A percentile compares a stretch with the other conserved stretches of the same genome.
Evolutionary conservation across 352 stramenopile genomes (phyloP).

Genomic region (Phytophthora lateralis): DNA sequence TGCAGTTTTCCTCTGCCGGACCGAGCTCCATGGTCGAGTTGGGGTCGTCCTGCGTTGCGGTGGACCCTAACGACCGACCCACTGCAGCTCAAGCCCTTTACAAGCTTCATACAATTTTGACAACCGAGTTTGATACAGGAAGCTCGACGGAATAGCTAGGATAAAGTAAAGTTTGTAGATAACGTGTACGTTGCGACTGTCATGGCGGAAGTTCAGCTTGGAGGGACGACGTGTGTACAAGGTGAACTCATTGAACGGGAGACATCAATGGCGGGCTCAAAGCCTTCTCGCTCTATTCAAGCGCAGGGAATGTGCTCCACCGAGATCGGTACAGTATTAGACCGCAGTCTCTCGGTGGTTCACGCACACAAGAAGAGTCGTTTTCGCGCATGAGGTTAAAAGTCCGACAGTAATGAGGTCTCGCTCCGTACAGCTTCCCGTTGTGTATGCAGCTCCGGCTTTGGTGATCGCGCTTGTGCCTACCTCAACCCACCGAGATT

Average conservation of each 20-base stretch:
- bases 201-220: neutral
- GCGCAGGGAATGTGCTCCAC: constrained; percentile 18
- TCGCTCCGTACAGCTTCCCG: constrained; percentile 27
- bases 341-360: neutral
- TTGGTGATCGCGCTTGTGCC: constrained; percentile 21
- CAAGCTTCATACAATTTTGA: constrained; percentile 38
- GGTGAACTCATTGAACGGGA: neutral
- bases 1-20: constrained; percentile 34
- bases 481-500: constrained; percentile 33
- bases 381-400: constrained; percentile 17
- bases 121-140: constrained; percentile 21
- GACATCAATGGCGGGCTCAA: neutral
- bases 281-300: constrained; percentile 27
- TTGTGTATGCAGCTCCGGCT: constrained; percentile 17
- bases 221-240: neutral
- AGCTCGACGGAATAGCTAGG: constrained; percentile 16
- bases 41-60: constrained; percentile 33
- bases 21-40: constrained; percentile 21
- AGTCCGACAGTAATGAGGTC: constrained; percentile 8
- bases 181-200: constrained; percentile 2
- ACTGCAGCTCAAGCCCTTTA: constrained; percentile 44
- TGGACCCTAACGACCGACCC: constrained; percentile 37
- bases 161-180: constrained; percentile 11
- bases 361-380: neutral
- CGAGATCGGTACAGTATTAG: constrained; percentile 13